A percentile compares a stretch with the other conserved stretches of the same genome.
Evolutionary conservation across 2,329 filamentous ascomycete genomes (phyloP).

Genomic region (Penicillium frequentans): DNA sequence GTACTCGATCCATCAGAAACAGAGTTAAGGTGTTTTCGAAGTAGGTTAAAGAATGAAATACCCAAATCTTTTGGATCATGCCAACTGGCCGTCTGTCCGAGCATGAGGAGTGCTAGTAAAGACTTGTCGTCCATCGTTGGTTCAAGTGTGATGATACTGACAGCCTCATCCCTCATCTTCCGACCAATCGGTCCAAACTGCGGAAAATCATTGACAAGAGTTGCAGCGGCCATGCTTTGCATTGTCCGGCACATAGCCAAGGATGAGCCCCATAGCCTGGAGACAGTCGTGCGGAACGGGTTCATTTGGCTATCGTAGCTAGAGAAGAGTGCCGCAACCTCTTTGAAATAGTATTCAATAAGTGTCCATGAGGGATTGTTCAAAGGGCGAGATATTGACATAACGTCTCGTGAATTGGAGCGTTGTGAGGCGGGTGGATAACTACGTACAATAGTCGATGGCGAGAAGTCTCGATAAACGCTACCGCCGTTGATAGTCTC

Average conservation of each 20-base stretch:
- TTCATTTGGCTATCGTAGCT: conserved; percentile 64
- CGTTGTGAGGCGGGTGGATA: conserved; percentile 29
- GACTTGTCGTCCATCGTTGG: conserved; percentile 53
- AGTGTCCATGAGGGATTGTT: conserved; percentile 56
- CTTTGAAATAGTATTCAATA: conserved; percentile 64
- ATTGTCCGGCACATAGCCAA: conserved; percentile 61
- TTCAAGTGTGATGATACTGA: conserved; percentile 53
- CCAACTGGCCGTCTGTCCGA: conserved; percentile 62
- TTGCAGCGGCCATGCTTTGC: conserved; percentile 65
- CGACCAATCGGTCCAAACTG: conserved; percentile 52
- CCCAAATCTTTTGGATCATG: conserved; percentile 58
- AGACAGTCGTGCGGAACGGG: conserved; percentile 60
- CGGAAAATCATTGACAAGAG: conserved; percentile 58
- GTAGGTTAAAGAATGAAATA: conserved; percentile 50
- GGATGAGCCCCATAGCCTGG: conserved; percentile 58
- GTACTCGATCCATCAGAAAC: conserved; percentile 29
- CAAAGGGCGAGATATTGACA: conserved; percentile 41
- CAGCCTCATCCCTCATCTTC: conserved; percentile 54
- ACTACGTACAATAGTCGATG: conserved; percentile 33
- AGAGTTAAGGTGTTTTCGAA: conserved; percentile 44
- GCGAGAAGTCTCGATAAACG: conserved; percentile 30
- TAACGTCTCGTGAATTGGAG: conserved; percentile 24
- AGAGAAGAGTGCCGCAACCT: conserved; percentile 63
- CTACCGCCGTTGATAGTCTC: conserved; percentile 10
- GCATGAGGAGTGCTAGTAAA: conserved; percentile 58